Evolutionary conservation across 306 rosid species (phyloP).

Genomic region (Arachis stenosperma): DNA sequence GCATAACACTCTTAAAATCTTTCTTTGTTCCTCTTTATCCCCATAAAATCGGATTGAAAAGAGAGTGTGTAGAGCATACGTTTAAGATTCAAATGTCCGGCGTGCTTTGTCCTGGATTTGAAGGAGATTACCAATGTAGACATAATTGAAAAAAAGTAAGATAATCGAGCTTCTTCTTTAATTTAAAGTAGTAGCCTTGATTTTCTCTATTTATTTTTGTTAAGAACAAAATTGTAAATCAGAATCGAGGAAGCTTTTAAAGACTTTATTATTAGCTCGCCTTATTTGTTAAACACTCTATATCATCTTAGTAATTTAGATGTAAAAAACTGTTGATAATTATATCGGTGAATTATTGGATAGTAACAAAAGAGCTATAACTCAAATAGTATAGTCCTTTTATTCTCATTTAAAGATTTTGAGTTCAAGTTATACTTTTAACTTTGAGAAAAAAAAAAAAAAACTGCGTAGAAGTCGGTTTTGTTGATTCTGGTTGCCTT

Average conservation of each 20-base stretch:
- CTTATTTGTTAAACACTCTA: slow-evolving; percentile 16
- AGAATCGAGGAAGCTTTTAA: slow-evolving; percentile 33
- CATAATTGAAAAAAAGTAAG: slow-evolving; percentile 40
- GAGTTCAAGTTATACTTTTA: too few species aligned
- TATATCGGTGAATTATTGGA: too few species aligned
- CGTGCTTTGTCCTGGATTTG: slow-evolving; percentile 32
- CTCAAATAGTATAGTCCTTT: too few species aligned
- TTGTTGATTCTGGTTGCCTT: too few species aligned
- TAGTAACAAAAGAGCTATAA: too few species aligned
- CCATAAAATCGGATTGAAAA: slow-evolving; percentile 43
- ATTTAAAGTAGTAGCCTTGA: slow-evolving; percentile 33
- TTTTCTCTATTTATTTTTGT: slow-evolving; percentile 9
- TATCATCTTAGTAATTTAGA: too few species aligned
- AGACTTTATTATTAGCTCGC: slow-evolving; percentile 27
- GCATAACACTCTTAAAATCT: slow-evolving; percentile 17
- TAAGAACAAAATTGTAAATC: slow-evolving; percentile 50
- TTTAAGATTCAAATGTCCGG: slow-evolving; percentile 40
- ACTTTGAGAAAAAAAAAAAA: too few species aligned
- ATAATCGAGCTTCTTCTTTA: slow-evolving; percentile 31
- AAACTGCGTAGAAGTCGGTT: too few species aligned
- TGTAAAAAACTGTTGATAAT: too few species aligned
- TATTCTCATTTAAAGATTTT: too few species aligned
- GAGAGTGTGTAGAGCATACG: slow-evolving; percentile 29
- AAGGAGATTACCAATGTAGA: slow-evolving; percentile 40
- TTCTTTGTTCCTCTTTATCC: slow-evolving; percentile 42